Percentiles rank a stretch among this genome's conserved stretches.
These are phyloP conservation scores for Colletotrichum sp. DNA, from an alignment of 2,329 filamentous ascomycete species.

Conservation along the genomic window DNA sequence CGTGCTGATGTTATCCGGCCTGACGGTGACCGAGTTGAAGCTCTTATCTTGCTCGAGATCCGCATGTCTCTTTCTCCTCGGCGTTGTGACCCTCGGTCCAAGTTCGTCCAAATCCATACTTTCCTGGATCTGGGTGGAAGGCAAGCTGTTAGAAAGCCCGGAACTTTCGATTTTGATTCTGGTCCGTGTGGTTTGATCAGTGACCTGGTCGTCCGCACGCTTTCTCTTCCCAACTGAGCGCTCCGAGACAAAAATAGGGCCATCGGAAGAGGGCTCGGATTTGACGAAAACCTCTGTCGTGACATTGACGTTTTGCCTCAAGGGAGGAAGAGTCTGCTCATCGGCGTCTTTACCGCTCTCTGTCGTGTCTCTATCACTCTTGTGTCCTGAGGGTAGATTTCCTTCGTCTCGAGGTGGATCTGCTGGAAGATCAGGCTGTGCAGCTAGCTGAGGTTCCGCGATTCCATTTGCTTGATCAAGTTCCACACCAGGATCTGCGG, in stretches of 20 bases:
- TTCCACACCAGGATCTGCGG: conserved; percentile 3
- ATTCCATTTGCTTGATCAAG: neutral
- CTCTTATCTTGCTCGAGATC: neutral
- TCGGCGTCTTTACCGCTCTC: conserved; percentile 1
- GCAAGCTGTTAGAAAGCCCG: conserved; percentile 28
- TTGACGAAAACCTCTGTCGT: conserved; percentile 40
- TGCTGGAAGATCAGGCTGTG: neutral
- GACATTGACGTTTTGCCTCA: neutral
- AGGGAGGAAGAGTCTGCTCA: neutral
- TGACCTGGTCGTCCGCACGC: conserved; percentile 16
- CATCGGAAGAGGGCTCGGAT: conserved; percentile 58
- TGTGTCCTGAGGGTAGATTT: neutral
- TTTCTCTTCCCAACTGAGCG: conserved; percentile 55
- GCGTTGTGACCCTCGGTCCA: conserved; percentile 47
- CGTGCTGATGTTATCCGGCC: conserved; percentile 9
- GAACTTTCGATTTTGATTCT: conserved; percentile 51
- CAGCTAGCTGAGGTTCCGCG: neutral
- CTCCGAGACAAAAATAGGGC: conserved; percentile 56
- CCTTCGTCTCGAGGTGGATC: neutral
- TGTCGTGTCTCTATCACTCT: neutral
- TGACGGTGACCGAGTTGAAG: neutral
- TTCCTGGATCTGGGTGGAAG: conserved; percentile 43
- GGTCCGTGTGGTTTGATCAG: conserved; percentile 26
- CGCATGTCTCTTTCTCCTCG: conserved; percentile 35
- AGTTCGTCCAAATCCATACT: conserved; percentile 66